These are phyloP conservation scores for Albatrellus sp. DNA, from an alignment of 1,284 basidiomycete genomes.

Conservation along the genomic window DNA sequence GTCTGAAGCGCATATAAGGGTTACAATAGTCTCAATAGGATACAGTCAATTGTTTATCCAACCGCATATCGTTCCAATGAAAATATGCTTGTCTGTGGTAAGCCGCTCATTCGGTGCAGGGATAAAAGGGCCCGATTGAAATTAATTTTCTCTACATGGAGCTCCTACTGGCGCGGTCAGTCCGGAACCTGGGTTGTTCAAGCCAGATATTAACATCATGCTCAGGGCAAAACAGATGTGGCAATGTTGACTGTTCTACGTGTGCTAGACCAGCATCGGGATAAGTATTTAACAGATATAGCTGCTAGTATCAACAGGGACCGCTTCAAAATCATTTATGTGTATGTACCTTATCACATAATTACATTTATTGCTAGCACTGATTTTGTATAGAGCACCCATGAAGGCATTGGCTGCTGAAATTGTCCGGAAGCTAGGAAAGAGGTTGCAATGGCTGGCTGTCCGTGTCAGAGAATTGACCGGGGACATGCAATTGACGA, in stretches of 20 bases:
- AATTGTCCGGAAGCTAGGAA: slow-evolving; percentile 87
- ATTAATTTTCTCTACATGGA: slow-evolving; percentile 18
- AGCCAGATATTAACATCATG: slow-evolving; percentile 2
- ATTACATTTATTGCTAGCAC: background rate
- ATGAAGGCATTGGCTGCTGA: slow-evolving; percentile 99
- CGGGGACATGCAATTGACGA: slow-evolving; percentile 97
- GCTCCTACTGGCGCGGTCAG: slow-evolving; percentile 91
- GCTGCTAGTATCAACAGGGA: slow-evolving; percentile 52
- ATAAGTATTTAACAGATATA: slow-evolving; percentile 20
- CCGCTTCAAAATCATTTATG: slow-evolving; percentile 95
- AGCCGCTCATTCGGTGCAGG: slow-evolving; percentile 17
- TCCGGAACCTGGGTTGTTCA: slow-evolving; percentile 8
- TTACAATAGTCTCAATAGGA: slow-evolving; percentile 82
- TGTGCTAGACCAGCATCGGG: slow-evolving; percentile 67
- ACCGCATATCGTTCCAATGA: slow-evolving; percentile 93
- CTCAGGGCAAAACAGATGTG: slow-evolving; percentile 98
- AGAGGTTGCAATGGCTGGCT: slow-evolving; percentile 82
- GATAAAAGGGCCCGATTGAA: too few relatives aligned
- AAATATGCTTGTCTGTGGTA: slow-evolving; percentile 92
- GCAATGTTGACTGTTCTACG: slow-evolving; percentile 92
- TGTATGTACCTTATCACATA: slow-evolving; percentile 36
- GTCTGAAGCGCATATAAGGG: slow-evolving; percentile 35
- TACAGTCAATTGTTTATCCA: slow-evolving; percentile 92
- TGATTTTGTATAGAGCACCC: slow-evolving; percentile 52
- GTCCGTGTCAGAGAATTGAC: slow-evolving; percentile 90